phyloP scores from a whole-genome alignment of 176 grass and related monocot species.

The Carex pumila region DNA sequence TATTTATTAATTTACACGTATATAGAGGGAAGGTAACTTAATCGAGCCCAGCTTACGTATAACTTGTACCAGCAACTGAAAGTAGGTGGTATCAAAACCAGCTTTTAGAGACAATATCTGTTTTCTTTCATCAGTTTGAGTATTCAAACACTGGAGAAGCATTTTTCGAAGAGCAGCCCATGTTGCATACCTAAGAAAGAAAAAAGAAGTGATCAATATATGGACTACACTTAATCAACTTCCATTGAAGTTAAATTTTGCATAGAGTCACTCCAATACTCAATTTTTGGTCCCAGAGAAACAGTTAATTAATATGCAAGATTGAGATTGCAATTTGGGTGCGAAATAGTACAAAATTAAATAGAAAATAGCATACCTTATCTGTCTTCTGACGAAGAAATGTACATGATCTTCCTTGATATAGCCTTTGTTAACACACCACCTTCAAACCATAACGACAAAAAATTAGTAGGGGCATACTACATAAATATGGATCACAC shows the following conservation, averaged over 20 bases:
- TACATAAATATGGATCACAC: background rate
- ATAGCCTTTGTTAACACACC: constrained; percentile 88
- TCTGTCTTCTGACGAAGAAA: constrained; percentile 67
- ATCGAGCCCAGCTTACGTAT: background rate
- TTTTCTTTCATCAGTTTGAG: constrained; percentile 33
- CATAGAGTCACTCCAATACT: background rate
- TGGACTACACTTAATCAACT: background rate
- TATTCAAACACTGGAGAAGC: constrained; percentile 59
- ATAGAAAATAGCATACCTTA: constrained; percentile 22
- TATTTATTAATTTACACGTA: no score
- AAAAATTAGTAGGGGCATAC: background rate
- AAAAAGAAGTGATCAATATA: background rate
- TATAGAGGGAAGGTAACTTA: no score
- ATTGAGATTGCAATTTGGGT: background rate
- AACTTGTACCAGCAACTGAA: constrained; percentile 67
- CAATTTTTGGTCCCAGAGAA: background rate
- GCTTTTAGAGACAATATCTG: constrained; percentile 88
- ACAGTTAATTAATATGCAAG: background rate
- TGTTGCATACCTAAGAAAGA: constrained; percentile 58
- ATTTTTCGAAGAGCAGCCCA: constrained; percentile 80
- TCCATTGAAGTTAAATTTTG: background rate
- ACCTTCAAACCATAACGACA: constrained; percentile 33
- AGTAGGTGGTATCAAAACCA: constrained; percentile 93
- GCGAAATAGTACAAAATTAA: background rate
- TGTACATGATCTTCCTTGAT: constrained; percentile 98